Percentiles rank a stretch among this genome's conserved stretches.
phyloP scores from a whole-genome alignment of 2,329 filamentous ascomycete genomes.

The Clarireedia hainanense region DNA sequence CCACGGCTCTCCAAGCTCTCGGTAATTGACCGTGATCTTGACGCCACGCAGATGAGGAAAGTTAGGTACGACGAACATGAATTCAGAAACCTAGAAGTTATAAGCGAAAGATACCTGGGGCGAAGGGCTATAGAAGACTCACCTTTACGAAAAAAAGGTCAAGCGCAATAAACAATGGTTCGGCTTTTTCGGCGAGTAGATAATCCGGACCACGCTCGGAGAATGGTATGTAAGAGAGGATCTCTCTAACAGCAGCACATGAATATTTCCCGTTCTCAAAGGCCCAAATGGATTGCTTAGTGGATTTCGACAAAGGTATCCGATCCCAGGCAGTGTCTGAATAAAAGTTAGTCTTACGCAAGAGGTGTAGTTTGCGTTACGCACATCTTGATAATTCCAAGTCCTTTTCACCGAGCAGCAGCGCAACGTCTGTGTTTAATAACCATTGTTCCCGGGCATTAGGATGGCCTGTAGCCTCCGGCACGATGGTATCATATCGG shows the following conservation, averaged over 20 bases:
- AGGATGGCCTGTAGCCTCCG: slow-evolving; percentile 42
- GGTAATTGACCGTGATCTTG: slow-evolving; percentile 49
- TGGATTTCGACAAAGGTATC: slow-evolving; percentile 42
- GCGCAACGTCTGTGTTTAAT: slow-evolving; percentile 55
- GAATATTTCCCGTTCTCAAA: slow-evolving; percentile 50
- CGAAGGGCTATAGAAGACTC: slow-evolving; percentile 2
- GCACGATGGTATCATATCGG: slow-evolving; percentile 55
- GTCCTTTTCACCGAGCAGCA: slow-evolving; percentile 59
- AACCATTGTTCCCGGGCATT: slow-evolving; percentile 60
- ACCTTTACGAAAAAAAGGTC: slow-evolving; percentile 64
- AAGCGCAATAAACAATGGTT: slow-evolving; percentile 32
- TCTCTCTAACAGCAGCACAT: background rate
- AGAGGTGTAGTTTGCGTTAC: slow-evolving; percentile 17
- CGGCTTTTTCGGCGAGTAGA: background rate
- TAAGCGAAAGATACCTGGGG: slow-evolving; percentile 4
- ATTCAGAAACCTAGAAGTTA: slow-evolving; percentile 46
- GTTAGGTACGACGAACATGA: slow-evolving; percentile 50
- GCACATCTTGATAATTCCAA: slow-evolving; percentile 51
- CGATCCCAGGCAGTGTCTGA: slow-evolving; percentile 53
- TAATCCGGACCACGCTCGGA: slow-evolving; percentile 33
- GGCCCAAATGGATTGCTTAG: slow-evolving; percentile 53
- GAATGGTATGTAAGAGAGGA: slow-evolving; percentile 26
- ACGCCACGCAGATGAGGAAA: slow-evolving; percentile 51
- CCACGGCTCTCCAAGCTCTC: slow-evolving; percentile 34
- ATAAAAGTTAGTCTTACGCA: slow-evolving; percentile 10